Conservation (phyloP, 768 basidiomycete genomes). For the Exsudoporus frostii region DNA sequence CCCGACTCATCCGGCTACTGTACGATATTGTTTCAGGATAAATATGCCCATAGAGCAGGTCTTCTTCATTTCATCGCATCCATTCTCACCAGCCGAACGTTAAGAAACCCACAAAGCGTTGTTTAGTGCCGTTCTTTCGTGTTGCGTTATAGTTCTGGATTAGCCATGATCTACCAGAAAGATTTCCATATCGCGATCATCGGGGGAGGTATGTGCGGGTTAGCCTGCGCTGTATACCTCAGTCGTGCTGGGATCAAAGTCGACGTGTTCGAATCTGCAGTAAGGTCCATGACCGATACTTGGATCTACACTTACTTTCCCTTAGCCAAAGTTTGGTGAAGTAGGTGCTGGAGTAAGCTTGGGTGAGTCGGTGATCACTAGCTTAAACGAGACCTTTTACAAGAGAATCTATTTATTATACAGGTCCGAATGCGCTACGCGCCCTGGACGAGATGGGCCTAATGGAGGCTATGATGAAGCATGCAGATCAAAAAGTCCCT, state of each 20-base stretch:
- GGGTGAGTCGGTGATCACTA: slow-evolving; percentile 29
- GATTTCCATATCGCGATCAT: slow-evolving; percentile 51
- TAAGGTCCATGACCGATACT: slow-evolving; percentile 13
- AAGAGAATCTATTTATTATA: neutral
- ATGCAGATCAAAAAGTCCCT: slow-evolving; percentile 33
- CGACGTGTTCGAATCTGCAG: slow-evolving; percentile 53
- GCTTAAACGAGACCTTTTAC: neutral
- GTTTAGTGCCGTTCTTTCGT: neutral
- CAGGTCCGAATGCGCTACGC: slow-evolving; percentile 50
- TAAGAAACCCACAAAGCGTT: neutral
- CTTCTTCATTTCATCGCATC: neutral
- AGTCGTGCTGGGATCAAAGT: slow-evolving; percentile 40
- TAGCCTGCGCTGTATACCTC: slow-evolving; percentile 47
- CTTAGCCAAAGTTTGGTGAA: slow-evolving; percentile 46
- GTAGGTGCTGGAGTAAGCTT: slow-evolving; percentile 55
- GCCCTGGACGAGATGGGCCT: slow-evolving; percentile 45
- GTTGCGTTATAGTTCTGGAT: neutral
- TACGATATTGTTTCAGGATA: neutral
- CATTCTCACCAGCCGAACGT: neutral
- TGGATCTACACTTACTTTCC: neutral
- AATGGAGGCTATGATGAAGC: slow-evolving; percentile 39
- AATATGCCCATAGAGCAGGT: neutral
- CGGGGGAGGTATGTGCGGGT: slow-evolving; percentile 54
- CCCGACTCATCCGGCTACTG: neutral
- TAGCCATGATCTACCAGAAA: slow-evolving; percentile 20